Conservation (phyloP, 1,284 basidiomycete species). For the Inonotus obliquus region DNA sequence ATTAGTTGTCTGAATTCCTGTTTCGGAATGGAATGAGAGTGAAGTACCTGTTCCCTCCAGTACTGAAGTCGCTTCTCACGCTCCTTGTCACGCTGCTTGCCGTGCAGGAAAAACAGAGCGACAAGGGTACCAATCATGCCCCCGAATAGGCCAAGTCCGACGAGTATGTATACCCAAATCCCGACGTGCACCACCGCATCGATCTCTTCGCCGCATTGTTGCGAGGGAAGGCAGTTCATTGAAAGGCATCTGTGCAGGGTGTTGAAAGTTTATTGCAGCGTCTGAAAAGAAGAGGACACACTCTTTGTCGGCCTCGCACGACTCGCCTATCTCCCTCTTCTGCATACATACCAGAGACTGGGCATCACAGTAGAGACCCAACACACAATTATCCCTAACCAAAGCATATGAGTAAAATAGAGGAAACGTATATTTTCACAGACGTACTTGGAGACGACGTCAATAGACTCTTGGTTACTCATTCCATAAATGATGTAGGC, state of each 20-base stretch:
- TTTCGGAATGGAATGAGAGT: background rate
- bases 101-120: constrained; percentile 66
- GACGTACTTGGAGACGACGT: constrained; percentile 73
- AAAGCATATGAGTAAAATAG: background rate
- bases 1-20: background rate
- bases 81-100: constrained; percentile 65
- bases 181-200: constrained; percentile 62
- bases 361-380: constrained; percentile 74
- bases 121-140: constrained; percentile 67
- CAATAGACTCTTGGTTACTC: constrained; percentile 52
- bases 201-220: constrained; percentile 57
- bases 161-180: constrained; percentile 66
- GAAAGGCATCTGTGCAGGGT: constrained; percentile 55
- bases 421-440: background rate
- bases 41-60: constrained; percentile 76
- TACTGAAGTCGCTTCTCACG: constrained; percentile 80
- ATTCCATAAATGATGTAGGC: constrained; percentile 66
- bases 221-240: constrained; percentile 66
- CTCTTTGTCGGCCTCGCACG: constrained; percentile 81
- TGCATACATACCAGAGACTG: constrained; percentile 52
- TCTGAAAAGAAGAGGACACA: constrained; percentile 31
- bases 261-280: background rate
- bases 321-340: constrained; percentile 48
- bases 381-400: constrained; percentile 59
- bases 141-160: constrained; percentile 68